Conservation (phyloP, 768 basidiomycete genomes). For the Tylopilus vinaceipallidus region DNA sequence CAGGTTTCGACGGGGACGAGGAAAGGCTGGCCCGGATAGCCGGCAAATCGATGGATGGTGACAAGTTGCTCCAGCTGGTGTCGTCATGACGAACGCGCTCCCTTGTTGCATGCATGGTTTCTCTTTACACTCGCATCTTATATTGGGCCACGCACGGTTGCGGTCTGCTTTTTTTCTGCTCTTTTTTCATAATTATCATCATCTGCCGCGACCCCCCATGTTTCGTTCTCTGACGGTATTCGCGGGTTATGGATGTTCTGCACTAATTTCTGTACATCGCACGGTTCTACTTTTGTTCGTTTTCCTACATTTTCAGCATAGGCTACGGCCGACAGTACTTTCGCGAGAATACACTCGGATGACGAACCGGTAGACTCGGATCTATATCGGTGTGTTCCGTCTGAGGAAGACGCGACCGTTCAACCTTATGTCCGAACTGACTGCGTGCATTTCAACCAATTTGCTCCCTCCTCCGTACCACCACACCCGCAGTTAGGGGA, state of each 20-base stretch:
- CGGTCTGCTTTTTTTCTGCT: constrained; percentile 3
- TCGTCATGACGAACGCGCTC: constrained; percentile 34
- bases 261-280: constrained; percentile 31
- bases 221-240: constrained; percentile 26
- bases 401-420: too few species aligned
- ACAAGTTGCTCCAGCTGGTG: constrained; percentile 58
- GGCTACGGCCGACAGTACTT: constrained; percentile 22
- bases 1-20: constrained; percentile 56
- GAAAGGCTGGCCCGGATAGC: constrained; percentile 55
- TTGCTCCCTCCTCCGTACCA: too few species aligned
- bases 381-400: too few species aligned
- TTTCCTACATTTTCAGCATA: constrained; percentile 23
- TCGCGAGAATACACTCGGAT: constrained; percentile 22
- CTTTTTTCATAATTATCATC: constrained; percentile 4
- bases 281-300: constrained; percentile 19
- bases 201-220: constrained; percentile 5
- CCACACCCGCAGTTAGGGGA: too few species aligned
- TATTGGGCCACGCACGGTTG: constrained; percentile 15
- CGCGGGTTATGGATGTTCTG: constrained; percentile 26
- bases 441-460: too few species aligned
- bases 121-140: constrained; percentile 13
- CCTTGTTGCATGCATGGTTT: constrained; percentile 13
- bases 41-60: constrained; percentile 58
- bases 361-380: constrained; percentile 7
- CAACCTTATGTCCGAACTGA: too few species aligned